Evolutionary conservation across 2,329 filamentous ascomycete genomes (phyloP), one percentile per base, ranked within the genome.

Genomic region (Leptosphaerulina australis): DNA sequence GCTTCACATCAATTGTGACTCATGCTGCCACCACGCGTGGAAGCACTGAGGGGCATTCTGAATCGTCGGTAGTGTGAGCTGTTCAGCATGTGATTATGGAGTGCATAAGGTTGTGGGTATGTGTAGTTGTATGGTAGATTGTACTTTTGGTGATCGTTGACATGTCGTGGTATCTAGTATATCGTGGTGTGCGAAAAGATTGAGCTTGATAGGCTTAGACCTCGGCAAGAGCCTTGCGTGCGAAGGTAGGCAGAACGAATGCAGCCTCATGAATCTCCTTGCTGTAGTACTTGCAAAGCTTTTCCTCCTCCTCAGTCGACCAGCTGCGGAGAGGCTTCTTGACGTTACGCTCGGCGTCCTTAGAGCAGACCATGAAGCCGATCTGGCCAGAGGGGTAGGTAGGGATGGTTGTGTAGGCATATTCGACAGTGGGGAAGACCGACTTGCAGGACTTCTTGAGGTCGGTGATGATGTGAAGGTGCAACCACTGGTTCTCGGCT

Each of bases 401-500:
- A 53, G 94, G 94, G 77, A 99, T 99, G 69, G 93, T 97, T 71
- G 93, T 97, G 85, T 97, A 99, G 67, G 90, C 94, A 80, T 97
- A 99, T 81, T 99, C 94, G 75, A 89, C 94, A 58, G 90, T 90
- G 60, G 94, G 92, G 87, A 99, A 99, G 76, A 99, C 90, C 77
- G 94, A 88, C 76, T 88, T 88, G 88, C 93, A 97, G 72, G 91
- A 85, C 83, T 96, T 92, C 86, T 96, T 96, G 71, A 99, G 88
- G 80, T 93, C 85, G 74, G 87, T 85, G 79, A 99, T 99, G 69
- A 99, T 86, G 54, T 88, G 83, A 67, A 99, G 85, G 81, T 99
- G 94, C 55, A 99, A 88, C 94, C 94, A 99, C 81, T 96, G 92
- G 86, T 96, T 99, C 83, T 99, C 94, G 68, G 92, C 94, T 97